These are phyloP conservation scores for Metschnikowia peoriensis DNA, from an alignment of 805 yeast genomes.

Conservation along the genomic window DNA sequence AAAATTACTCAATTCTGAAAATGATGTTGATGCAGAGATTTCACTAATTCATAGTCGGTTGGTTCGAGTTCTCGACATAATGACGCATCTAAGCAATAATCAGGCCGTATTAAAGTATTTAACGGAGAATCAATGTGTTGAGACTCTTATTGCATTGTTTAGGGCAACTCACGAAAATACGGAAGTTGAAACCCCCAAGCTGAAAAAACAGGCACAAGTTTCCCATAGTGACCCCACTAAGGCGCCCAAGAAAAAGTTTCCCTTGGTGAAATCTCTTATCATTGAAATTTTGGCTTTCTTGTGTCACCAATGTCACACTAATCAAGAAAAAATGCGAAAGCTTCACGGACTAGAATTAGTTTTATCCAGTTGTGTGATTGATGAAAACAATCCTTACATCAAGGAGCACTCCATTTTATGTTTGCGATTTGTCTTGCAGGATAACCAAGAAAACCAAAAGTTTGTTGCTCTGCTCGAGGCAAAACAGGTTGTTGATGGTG, in stretches of 20 bases:
- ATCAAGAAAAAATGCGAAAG: constrained; percentile 68
- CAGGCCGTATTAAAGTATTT: constrained; percentile 37
- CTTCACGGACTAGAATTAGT: constrained; percentile 68
- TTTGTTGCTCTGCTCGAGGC: constrained; percentile 81
- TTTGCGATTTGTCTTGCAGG: constrained; percentile 61
- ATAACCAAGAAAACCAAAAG: constrained; percentile 68
- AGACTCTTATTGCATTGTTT: constrained; percentile 35
- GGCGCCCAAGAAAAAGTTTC: constrained; percentile 37
- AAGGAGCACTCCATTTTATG: constrained; percentile 84
- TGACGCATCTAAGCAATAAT: constrained; percentile 42
- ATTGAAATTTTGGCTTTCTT: constrained; percentile 66
- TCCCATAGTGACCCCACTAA: constrained; percentile 4
- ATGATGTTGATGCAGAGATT: constrained; percentile 4
- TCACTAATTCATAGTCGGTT: constrained; percentile 16
- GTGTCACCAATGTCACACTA: constrained; percentile 46
- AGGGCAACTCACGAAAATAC: constrained; percentile 42
- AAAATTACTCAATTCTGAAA: constrained; percentile 11
- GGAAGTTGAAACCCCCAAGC: constrained; percentile 7
- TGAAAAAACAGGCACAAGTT: background rate
- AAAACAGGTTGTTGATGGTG: constrained; percentile 55
- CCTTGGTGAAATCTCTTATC: constrained; percentile 62
- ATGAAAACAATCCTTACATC: constrained; percentile 83
- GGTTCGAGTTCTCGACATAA: constrained; percentile 37
- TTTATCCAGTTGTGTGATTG: constrained; percentile 79
- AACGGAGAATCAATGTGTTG: constrained; percentile 38